Conservation (phyloP, 148 eudicot species). For the Talinum fruticosum region DNA sequence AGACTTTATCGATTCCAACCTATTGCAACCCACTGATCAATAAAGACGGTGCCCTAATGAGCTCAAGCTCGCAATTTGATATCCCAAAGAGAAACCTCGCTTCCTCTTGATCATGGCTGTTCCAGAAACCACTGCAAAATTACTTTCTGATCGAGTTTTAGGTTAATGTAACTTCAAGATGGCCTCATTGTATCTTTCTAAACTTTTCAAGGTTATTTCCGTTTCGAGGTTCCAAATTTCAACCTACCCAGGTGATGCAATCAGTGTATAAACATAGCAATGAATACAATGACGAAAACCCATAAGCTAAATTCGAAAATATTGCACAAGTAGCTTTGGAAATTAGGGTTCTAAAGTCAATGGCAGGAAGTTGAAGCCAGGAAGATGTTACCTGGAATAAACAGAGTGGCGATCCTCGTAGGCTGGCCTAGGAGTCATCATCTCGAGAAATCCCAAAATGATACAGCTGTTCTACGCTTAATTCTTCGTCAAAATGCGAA, state of each 20-base stretch:
- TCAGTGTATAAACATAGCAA: not conserved
- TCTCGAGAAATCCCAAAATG: conserved; percentile 18
- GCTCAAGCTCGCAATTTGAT: conserved; percentile 8
- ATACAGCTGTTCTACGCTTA: not conserved
- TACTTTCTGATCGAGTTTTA: not conserved
- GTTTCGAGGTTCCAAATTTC: conserved; percentile 8
- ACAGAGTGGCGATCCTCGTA: conserved; percentile 31
- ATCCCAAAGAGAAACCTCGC: not conserved
- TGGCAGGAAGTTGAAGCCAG: conserved; percentile 1
- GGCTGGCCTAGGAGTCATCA: conserved; percentile 38
- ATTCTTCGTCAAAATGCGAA: not conserved
- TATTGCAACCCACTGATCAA: not conserved
- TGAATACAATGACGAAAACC: conserved; percentile 15
- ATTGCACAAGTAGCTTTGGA: not conserved
- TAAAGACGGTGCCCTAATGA: conserved; percentile 1
- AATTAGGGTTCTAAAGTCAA: conserved; percentile 27
- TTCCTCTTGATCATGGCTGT: not conserved
- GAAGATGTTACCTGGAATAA: conserved; percentile 24
- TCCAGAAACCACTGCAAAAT: not conserved
- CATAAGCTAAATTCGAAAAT: conserved; percentile 6
- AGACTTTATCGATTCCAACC: not conserved
- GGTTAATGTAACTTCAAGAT: not conserved
- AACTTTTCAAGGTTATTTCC: not conserved
- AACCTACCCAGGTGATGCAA: conserved; percentile 6
- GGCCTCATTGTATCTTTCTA: not conserved